Evolutionary conservation across 2,329 filamentous ascomycete species (phyloP).

Genomic region (Fusarium cyanostomum): DNA sequence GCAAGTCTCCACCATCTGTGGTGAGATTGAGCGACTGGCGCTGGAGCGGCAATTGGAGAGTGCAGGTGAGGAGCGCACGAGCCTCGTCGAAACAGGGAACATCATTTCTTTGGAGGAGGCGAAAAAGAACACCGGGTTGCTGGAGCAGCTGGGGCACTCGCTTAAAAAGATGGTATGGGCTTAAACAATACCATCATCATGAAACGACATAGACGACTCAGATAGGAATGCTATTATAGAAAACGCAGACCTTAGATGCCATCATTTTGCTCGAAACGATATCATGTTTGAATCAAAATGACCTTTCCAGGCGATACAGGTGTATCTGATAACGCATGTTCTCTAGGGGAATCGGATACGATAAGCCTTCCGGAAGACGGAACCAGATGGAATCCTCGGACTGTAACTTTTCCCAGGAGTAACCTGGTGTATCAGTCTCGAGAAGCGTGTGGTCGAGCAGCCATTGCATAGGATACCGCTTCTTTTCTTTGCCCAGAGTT

Average conservation of each 20-base stretch:
- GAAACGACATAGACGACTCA: conserved; percentile 14
- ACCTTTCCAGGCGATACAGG: conserved; percentile 66
- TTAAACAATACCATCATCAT: conserved; percentile 40
- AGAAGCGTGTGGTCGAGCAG: conserved; percentile 84
- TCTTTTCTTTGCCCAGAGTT: conserved; percentile 68
- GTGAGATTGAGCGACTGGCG: conserved; percentile 78
- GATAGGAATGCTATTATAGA: conserved; percentile 14
- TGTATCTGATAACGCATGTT: conserved; percentile 97
- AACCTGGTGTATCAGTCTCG: conserved; percentile 49
- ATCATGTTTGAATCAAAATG: conserved; percentile 21
- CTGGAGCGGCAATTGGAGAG: conserved; percentile 57
- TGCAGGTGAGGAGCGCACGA: conserved; percentile 54
- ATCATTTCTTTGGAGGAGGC: conserved; percentile 88
- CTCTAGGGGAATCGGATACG: conserved; percentile 87
- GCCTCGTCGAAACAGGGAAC: conserved; percentile 67
- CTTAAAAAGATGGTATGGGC: conserved; percentile 95
- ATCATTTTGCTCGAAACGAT: conserved; percentile 8
- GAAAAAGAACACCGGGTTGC: conserved; percentile 82
- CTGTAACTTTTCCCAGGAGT: conserved; percentile 77
- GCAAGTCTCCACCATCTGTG: conserved; percentile 71
- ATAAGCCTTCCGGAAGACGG: conserved; percentile 71
- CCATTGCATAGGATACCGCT: conserved; percentile 93
- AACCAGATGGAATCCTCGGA: conserved; percentile 88
- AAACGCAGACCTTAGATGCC: conserved; percentile 32
- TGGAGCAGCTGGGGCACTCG: conserved; percentile 88